Conservation (phyloP, 2,329 filamentous ascomycete species). For the Bertia moriformis region DNA sequence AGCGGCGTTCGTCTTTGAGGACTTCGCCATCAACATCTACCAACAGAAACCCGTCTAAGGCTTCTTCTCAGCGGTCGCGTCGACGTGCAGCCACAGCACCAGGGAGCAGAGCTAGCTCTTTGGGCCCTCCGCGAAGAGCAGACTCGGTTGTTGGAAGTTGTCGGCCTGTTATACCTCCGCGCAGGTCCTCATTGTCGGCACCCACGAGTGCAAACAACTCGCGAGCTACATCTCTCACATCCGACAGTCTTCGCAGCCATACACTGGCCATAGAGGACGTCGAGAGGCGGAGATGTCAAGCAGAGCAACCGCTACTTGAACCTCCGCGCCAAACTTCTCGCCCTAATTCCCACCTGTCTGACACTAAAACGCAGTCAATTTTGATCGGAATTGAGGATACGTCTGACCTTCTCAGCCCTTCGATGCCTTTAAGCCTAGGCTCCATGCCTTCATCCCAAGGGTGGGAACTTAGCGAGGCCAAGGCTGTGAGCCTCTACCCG, state of each 20-base stretch:
- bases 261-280: constrained; percentile 19
- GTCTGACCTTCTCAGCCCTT: background rate
- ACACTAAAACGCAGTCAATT: background rate
- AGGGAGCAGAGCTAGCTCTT: constrained; percentile 13
- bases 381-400: background rate
- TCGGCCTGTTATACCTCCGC: constrained; percentile 18
- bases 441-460: constrained; percentile 19
- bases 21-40: constrained; percentile 15
- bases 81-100: constrained; percentile 18
- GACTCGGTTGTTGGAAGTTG: constrained; percentile 4
- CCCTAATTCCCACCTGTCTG: too few relatives aligned
- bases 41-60: constrained; percentile 18
- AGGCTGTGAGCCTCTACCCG: constrained; percentile 41
- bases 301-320: background rate
- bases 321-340: background rate
- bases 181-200: constrained; percentile 27
- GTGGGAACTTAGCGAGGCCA: constrained; percentile 45
- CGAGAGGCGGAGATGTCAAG: background rate
- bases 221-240: constrained; percentile 25
- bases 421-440: background rate
- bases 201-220: constrained; percentile 26
- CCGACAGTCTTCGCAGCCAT: constrained; percentile 18
- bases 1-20: constrained; percentile 25
- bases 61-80: constrained; percentile 19
- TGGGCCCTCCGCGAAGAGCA: constrained; percentile 5